Evolutionary conservation across 495 filamentous ascomycete species (phyloP), one percentile per base, ranked within the genome.

Genomic region (Cairneyella variabilis): DNA sequence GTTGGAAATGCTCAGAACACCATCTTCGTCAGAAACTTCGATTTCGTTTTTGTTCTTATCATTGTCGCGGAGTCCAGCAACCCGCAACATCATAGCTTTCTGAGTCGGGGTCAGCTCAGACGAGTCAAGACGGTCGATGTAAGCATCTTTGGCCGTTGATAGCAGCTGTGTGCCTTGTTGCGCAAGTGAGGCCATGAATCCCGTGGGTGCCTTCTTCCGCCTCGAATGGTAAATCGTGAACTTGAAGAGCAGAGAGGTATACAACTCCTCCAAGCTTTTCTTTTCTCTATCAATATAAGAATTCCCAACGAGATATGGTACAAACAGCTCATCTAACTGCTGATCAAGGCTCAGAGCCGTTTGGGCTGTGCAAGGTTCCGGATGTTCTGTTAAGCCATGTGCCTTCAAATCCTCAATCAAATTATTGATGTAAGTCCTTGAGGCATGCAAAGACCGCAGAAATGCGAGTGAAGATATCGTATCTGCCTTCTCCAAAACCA

Each of bases 281-380:
- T 85, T 88, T 67, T 99, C 95, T 43, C 90, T 83, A 60, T 99
- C 95, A 62, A 97, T 96, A 60, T 97, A 97, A 9, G 89, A 91
- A 25, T 90, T 90, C 3, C 91, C 91, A 26, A 91, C 80, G 48
- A 99, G 87, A 63, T 97, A 97, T 0, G 95, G 95, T 14, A 97
- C 85, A 61, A 99, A 97, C 10, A 99, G 70, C 55, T 97, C 95
- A 57, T 97, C 95, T 37, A 99, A 73, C 67, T 99, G 95, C 63
- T 97, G 93, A 63, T 99, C 95, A 22, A 99, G 76, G 11, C 86
- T 79, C 26, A 92, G 76, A 0, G 91, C 82, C 23, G 89, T 93
- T 61, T 93, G 88, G 2, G 90, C 84, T 6, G 91, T 93, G 26
- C 90, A 88, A 0, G 91, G 82, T 56, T 96, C 93, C 0, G 95